Evolutionary conservation across 768 basidiomycete species (phyloP).

Genomic region (Leccinum pellstonianum): DNA sequence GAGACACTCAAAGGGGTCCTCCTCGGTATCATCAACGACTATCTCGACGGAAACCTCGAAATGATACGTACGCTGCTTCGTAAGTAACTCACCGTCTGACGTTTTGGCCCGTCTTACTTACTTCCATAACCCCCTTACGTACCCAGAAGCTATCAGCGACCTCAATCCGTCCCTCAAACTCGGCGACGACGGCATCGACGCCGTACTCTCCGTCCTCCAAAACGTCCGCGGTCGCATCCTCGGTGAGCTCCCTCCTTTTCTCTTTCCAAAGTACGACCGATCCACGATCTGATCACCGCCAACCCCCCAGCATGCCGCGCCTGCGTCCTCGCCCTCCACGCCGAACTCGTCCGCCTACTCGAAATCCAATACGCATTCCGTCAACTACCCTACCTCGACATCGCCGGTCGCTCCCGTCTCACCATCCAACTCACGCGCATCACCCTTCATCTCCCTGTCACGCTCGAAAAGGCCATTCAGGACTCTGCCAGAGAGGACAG

Average conservation of each 20-base stretch:
- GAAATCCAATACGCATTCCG: constrained; percentile 79
- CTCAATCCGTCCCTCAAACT: constrained; percentile 76
- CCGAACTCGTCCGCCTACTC: constrained; percentile 72
- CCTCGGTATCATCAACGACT: constrained; percentile 74
- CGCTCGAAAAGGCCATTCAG: constrained; percentile 65
- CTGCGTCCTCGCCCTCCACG: constrained; percentile 70
- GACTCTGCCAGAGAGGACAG: constrained; percentile 30
- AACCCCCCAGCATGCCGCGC: constrained; percentile 61
- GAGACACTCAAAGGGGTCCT: constrained; percentile 79
- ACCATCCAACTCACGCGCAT: constrained; percentile 77
- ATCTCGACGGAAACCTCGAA: constrained; percentile 85
- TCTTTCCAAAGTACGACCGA: no score
- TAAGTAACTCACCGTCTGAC: constrained; percentile 35
- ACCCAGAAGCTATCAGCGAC: constrained; percentile 69
- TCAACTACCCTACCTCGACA: constrained; percentile 72
- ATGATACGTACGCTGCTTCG: constrained; percentile 75
- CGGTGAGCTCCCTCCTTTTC: constrained; percentile 38
- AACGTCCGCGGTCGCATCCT: constrained; percentile 72
- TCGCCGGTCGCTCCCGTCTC: constrained; percentile 71
- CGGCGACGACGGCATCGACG: constrained; percentile 76
- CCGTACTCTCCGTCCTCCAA: constrained; percentile 68
- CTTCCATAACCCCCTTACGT: not conserved
- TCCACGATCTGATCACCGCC: not conserved
- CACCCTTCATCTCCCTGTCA: constrained; percentile 70
- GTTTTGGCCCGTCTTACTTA: not conserved